These are phyloP conservation scores for Asterophora lycoperdoides DNA, from an alignment of 768 basidiomycete species.

Conservation along the genomic window DNA sequence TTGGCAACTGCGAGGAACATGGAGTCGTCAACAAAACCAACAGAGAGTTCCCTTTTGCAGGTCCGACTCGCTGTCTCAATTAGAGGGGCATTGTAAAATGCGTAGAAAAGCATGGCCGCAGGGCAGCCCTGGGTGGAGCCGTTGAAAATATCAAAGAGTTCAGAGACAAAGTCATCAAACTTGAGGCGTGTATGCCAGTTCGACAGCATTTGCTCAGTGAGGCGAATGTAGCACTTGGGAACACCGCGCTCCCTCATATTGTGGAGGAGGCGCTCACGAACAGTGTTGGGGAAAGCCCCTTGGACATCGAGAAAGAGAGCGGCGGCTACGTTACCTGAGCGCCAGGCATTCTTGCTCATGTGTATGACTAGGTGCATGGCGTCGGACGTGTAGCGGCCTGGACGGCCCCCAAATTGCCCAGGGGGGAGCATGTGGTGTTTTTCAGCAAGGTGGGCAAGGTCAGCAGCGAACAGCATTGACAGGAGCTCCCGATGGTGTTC, in stretches of 20 bases:
- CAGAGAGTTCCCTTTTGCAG: too few species aligned
- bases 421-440: constrained; percentile 32
- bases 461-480: constrained; percentile 31
- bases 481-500: too few species aligned
- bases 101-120: too few species aligned
- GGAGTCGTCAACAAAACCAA: too few species aligned
- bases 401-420: constrained; percentile 35
- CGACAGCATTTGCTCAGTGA: background rate
- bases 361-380: constrained; percentile 29
- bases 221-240: constrained; percentile 19
- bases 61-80: constrained; percentile 9
- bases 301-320: constrained; percentile 39
- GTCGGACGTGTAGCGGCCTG: constrained; percentile 35
- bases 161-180: too few species aligned
- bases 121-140: constrained; percentile 27
- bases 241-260: constrained; percentile 26
- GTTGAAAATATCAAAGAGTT: constrained; percentile 14
- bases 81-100: constrained; percentile 24
- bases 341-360: too few species aligned
- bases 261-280: too few species aligned
- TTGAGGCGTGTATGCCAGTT: background rate
- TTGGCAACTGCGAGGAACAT: too few species aligned
- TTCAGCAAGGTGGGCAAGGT: constrained; percentile 26
- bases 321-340: too few species aligned
- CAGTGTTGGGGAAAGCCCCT: too few species aligned